These are phyloP conservation scores for Berberis vulgaris DNA, from an alignment of 164 flowering plant genomes.

Conservation along the genomic window DNA sequence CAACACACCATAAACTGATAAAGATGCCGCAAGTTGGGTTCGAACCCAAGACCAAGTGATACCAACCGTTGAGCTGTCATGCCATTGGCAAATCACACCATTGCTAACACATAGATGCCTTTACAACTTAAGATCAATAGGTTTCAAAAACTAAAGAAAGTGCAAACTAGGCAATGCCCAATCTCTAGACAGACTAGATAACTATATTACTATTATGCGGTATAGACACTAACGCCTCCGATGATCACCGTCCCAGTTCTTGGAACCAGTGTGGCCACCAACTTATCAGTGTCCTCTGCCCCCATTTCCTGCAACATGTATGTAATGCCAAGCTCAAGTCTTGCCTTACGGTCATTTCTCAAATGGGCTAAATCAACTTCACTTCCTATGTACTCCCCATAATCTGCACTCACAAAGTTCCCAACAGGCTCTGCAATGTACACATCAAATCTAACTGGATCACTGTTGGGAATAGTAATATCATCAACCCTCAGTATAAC, in stretches of 20 bases:
- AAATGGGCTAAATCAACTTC: constrained; percentile 1
- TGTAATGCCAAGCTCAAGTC: background rate
- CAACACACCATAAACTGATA: no score
- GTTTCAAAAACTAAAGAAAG: no score
- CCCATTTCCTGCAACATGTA: background rate
- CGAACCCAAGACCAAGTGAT: no score
- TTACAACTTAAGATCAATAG: no score
- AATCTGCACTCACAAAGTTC: constrained; percentile 1
- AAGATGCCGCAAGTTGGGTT: no score
- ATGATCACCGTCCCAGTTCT: background rate
- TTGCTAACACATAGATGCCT: no score
- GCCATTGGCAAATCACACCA: no score
- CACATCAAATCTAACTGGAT: constrained; percentile 7
- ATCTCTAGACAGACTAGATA: no score
- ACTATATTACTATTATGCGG: no score
- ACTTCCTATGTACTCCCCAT: constrained; percentile 10
- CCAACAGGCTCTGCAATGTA: constrained; percentile 5
- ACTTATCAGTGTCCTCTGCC: background rate
- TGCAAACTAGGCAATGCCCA: no score
- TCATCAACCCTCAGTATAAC: constrained; percentile 4
- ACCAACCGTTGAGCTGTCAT: no score
- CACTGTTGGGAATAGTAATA: constrained; percentile 1
- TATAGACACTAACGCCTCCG: background rate
- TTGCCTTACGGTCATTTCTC: background rate
- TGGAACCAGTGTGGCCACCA: constrained; percentile 1